Evolutionary conservation across 23 red algal genomes (phyloP).

Genomic region (Gracilaria gracilis): DNA sequence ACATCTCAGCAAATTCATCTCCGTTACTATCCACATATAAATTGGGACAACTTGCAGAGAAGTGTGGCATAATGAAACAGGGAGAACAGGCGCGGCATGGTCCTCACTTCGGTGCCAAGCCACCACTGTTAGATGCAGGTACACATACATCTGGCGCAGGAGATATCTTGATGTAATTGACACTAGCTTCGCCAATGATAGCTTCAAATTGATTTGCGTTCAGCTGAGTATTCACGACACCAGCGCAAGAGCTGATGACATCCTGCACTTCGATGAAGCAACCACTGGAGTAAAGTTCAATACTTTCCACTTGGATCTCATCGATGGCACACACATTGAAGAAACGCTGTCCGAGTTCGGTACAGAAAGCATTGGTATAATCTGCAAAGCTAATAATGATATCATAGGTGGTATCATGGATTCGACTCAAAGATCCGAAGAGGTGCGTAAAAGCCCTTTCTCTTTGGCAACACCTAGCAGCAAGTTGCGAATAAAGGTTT

Average conservation of each 20-base stretch:
- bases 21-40: slow-evolving; percentile 64
- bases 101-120: slow-evolving; percentile 35
- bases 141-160: slow-evolving; percentile 34
- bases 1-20: slow-evolving; percentile 44
- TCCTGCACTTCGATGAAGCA: slow-evolving; percentile 27
- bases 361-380: slow-evolving; percentile 25
- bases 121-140: slow-evolving; percentile 28
- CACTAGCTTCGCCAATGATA: slow-evolving; percentile 39
- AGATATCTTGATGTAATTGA: slow-evolving; percentile 56
- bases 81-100: slow-evolving; percentile 70
- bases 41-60: slow-evolving; percentile 22
- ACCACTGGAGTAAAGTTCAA: slow-evolving; percentile 34
- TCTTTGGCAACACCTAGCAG: too few species aligned
- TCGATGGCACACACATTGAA: slow-evolving; percentile 64
- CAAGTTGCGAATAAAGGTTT: too few species aligned
- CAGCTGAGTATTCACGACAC: slow-evolving; percentile 31
- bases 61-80: slow-evolving; percentile 49
- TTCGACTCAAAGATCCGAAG: too few species aligned
- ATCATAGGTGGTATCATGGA: too few species aligned
- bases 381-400: slow-evolving; percentile 67
- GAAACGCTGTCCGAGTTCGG: slow-evolving; percentile 54
- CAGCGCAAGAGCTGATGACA: slow-evolving; percentile 12
- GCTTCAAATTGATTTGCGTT: slow-evolving; percentile 42
- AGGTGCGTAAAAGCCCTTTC: too few species aligned
- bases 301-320: slow-evolving; percentile 22